Percentiles rank a stretch among this genome's conserved stretches.
Conservation (phyloP, 2,329 filamentous ascomycete genomes). For the Ophiostoma tasmaniense region DNA sequence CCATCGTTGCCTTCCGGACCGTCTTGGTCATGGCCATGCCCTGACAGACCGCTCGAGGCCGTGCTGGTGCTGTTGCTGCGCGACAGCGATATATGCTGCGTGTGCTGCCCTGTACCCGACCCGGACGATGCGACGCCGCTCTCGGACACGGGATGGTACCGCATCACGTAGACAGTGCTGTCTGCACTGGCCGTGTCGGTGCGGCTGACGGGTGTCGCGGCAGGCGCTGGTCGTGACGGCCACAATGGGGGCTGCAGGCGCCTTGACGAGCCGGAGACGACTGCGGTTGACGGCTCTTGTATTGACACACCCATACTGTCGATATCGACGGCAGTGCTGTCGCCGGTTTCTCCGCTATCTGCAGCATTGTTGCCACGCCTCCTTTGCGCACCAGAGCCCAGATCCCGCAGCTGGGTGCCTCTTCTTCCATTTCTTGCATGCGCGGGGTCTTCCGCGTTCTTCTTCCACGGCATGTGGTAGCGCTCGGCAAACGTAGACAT, state of each 20-base stretch:
- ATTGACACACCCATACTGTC: constrained; percentile 20
- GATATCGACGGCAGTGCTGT: constrained; percentile 24
- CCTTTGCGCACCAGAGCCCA: neutral
- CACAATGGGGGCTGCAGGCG: constrained; percentile 39
- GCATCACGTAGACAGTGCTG: constrained; percentile 55
- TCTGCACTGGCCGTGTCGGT: constrained; percentile 56
- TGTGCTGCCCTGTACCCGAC: neutral
- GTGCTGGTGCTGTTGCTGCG: constrained; percentile 19
- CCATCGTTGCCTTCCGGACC: neutral
- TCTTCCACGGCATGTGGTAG: constrained; percentile 29
- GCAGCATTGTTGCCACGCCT: constrained; percentile 17
- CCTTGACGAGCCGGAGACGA: constrained; percentile 1
- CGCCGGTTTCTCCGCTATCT: constrained; percentile 19
- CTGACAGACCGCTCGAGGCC: constrained; percentile 5
- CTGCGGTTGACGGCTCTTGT: neutral
- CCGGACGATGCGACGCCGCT: constrained; percentile 18
- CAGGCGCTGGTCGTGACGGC: constrained; percentile 48
- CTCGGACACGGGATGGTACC: constrained; percentile 52
- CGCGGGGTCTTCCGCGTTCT: constrained; percentile 1
- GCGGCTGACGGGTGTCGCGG: constrained; percentile 49
- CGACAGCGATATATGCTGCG: constrained; percentile 9
- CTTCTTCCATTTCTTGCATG: neutral
- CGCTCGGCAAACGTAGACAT: constrained; percentile 33
- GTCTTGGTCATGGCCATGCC: neutral
- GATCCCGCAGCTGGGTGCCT: neutral